phyloP scores from a whole-genome alignment of 2,329 filamentous ascomycete genomes.

The Zasmidium cellare region DNA sequence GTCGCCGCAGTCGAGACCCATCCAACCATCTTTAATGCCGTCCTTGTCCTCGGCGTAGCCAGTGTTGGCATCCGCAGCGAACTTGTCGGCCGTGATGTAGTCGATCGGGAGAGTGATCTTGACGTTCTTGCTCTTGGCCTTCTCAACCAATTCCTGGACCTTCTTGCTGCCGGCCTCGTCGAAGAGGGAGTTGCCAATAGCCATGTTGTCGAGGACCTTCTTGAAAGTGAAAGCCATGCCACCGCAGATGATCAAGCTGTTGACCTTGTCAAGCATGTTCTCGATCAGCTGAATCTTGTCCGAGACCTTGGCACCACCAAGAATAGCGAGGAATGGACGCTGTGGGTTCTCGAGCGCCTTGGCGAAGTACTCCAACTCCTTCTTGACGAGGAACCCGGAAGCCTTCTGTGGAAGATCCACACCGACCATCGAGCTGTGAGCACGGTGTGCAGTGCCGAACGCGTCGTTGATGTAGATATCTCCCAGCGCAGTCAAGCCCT shows the following conservation, averaged over 20 bases:
- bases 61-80: constrained; percentile 77
- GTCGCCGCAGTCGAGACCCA: constrained; percentile 92
- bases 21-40: constrained; percentile 95
- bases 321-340: constrained; percentile 96
- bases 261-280: constrained; percentile 96
- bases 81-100: constrained; percentile 96
- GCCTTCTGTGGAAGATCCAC: constrained; percentile 95
- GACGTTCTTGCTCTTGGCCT: constrained; percentile 95
- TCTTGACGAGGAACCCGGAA: constrained; percentile 98
- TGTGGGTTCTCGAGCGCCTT: constrained; percentile 90
- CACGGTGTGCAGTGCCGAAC: constrained; percentile 96
- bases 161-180: constrained; percentile 94
- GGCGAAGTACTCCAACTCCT: constrained; percentile 99
- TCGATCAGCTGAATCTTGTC: constrained; percentile 99
- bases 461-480: constrained; percentile 98
- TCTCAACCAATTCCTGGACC: constrained; percentile 81
- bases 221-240: constrained; percentile 99
- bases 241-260: constrained; percentile 94
- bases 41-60: constrained; percentile 80
- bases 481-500: constrained; percentile 88
- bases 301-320: constrained; percentile 96
- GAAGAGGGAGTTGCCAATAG: constrained; percentile 88
- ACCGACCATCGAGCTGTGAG: constrained; percentile 99
- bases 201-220: constrained; percentile 90
- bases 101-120: constrained; percentile 92